Percentiles rank a stretch among this genome's conserved stretches.
Evolutionary conservation across 2,329 filamentous ascomycete genomes (phyloP).

Genomic region (Claviceps sp.): DNA sequence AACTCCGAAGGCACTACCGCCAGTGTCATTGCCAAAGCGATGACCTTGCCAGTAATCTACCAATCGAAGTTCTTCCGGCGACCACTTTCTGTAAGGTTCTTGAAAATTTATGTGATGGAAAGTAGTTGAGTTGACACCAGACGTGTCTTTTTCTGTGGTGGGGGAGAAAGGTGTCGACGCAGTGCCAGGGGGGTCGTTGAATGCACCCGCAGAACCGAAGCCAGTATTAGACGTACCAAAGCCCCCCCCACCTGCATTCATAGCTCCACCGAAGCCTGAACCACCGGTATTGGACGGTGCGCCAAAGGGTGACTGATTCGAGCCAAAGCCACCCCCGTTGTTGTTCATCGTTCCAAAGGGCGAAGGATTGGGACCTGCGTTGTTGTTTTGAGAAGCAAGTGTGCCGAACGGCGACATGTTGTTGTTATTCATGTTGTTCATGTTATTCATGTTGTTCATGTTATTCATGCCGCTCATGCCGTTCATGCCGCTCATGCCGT

Average conservation of each 20-base stretch:
- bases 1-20: constrained; percentile 73
- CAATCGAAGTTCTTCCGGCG: constrained; percentile 69
- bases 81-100: constrained; percentile 76
- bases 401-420: constrained; percentile 25
- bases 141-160: constrained; percentile 51
- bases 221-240: constrained; percentile 32
- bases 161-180: constrained; percentile 55
- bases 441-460: no score
- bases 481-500: no score
- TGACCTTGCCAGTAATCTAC: constrained; percentile 83
- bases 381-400: constrained; percentile 23
- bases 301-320: constrained; percentile 39
- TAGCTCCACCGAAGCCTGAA: constrained; percentile 33
- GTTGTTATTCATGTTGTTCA: constrained; percentile 20
- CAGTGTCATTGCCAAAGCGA: constrained; percentile 68
- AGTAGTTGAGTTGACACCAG: constrained; percentile 35
- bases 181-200: constrained; percentile 55
- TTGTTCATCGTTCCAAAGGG: constrained; percentile 26
- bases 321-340: constrained; percentile 37
- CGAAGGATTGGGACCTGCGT: constrained; percentile 18
- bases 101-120: constrained; percentile 74
- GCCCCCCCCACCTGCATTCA: constrained; percentile 14
- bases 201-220: constrained; percentile 22
- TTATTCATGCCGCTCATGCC: no score
- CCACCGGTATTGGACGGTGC: constrained; percentile 23